phyloP scores from a whole-genome alignment of 805 yeast genomes.

The Barnettozyma salicaria region DNA sequence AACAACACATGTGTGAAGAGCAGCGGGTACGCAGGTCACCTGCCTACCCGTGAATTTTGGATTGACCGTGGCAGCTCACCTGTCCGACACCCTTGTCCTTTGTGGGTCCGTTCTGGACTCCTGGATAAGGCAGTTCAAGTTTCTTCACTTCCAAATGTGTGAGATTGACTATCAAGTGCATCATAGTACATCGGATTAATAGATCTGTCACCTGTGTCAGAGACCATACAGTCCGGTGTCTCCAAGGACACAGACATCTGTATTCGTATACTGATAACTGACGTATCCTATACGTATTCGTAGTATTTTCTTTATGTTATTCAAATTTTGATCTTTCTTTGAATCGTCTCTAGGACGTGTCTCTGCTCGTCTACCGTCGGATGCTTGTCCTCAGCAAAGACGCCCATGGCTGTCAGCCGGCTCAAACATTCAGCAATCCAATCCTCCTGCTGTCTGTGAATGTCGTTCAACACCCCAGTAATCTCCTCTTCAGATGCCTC shows the following conservation, averaged over 20 bases:
- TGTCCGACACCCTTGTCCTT: slow-evolving; percentile 15
- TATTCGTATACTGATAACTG: too few species aligned
- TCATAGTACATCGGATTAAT: slow-evolving; percentile 27
- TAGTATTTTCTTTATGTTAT: not conserved
- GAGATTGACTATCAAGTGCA: slow-evolving; percentile 21
- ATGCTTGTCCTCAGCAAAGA: too few species aligned
- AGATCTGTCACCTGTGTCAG: slow-evolving; percentile 1
- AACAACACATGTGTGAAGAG: not conserved
- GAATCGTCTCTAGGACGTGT: too few species aligned
- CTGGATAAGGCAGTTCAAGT: slow-evolving; percentile 15
- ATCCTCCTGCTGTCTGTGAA: not conserved
- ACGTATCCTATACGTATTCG: too few species aligned
- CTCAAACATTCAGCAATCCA: slow-evolving; percentile 2
- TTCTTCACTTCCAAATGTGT: not conserved
- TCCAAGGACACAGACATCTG: slow-evolving; percentile 26
- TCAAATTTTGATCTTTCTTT: not conserved
- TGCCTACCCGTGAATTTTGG: not conserved
- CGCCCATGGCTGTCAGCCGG: too few species aligned
- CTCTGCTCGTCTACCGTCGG: too few species aligned
- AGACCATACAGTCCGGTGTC: slow-evolving; percentile 23
- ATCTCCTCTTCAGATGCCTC: not conserved
- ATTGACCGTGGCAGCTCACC: slow-evolving; percentile 1
- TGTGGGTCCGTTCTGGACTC: slow-evolving; percentile 21
- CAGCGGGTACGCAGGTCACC: not conserved
- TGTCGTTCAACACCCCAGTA: not conserved